A percentile compares a stretch with the other conserved stretches of the same genome.
These are phyloP conservation scores for Entamoeba histolytica DNA, from an alignment of 208 protist species.

Conservation along the genomic window DNA sequence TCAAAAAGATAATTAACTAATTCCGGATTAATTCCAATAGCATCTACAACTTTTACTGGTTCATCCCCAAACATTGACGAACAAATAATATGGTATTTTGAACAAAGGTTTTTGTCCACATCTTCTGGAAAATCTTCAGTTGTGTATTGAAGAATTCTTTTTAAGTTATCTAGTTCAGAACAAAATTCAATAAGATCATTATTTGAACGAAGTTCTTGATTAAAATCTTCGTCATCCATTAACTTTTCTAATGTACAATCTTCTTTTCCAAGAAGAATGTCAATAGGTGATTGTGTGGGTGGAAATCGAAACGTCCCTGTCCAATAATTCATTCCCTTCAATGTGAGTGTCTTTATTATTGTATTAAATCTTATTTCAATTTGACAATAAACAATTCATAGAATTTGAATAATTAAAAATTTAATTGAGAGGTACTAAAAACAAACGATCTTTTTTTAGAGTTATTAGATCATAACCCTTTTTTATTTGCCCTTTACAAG, in stretches of 20 bases:
- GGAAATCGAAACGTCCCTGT: neutral
- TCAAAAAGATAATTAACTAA: neutral
- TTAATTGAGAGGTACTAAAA: no score
- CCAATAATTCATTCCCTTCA: neutral
- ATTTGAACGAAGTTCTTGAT: neutral
- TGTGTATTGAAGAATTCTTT: neutral
- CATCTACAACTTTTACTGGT: neutral
- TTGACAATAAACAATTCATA: no score
- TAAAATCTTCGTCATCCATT: neutral
- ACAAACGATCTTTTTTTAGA: no score
- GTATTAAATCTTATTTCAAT: no score
- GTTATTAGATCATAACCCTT: no score
- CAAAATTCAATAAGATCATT: neutral
- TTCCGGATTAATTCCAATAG: neutral
- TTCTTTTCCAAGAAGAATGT: neutral
- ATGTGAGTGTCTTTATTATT: no score
- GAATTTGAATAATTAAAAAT: no score
- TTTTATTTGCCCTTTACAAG: no score
- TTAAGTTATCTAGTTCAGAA: neutral
- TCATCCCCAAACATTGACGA: neutral
- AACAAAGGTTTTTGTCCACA: neutral
- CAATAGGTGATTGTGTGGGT: neutral
- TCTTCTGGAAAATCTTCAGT: neutral
- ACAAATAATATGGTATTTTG: neutral
- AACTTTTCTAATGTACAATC: neutral